Percentiles rank a stretch among this genome's conserved stretches.
phyloP scores from a whole-genome alignment of 305 asterid genomes.

The Solanum hybrid region DNA sequence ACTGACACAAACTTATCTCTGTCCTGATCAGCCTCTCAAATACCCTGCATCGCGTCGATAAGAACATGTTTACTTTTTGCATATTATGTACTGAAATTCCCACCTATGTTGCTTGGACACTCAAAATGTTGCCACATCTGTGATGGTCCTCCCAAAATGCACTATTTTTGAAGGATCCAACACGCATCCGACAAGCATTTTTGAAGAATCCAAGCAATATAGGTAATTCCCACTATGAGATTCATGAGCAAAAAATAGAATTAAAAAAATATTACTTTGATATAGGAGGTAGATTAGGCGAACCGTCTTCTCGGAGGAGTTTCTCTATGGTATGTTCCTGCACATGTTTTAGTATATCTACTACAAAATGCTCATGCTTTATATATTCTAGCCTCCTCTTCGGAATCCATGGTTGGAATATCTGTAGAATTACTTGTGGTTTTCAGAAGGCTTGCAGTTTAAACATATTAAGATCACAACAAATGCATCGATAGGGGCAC shows the following conservation, averaged over 20 bases:
- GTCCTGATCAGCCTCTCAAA: constrained; percentile 39
- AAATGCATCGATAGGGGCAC: no score
- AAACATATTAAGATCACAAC: no score
- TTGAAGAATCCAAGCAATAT: not conserved
- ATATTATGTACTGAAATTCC: not conserved
- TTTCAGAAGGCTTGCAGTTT: no score
- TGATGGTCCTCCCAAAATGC: not conserved
- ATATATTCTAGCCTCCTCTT: constrained; percentile 7
- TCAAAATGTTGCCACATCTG: not conserved
- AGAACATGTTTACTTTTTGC: not conserved
- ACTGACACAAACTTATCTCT: constrained; percentile 39
- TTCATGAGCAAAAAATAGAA: not conserved
- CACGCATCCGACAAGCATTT: not conserved
- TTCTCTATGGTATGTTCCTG: constrained; percentile 35
- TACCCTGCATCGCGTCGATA: not conserved
- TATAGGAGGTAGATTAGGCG: constrained; percentile 39
- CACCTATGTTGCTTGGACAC: not conserved
- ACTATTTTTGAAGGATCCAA: not conserved
- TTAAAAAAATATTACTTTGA: constrained; percentile 21
- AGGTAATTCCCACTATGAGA: not conserved
- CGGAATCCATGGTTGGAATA: constrained; percentile 12
- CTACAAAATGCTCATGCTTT: constrained; percentile 6
- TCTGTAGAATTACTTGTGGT: not conserved
- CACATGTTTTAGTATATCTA: constrained; percentile 35
- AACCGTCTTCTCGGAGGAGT: constrained; percentile 32